Conservation (phyloP, 2,329 filamentous ascomycete genomes). For the Fusarium hainanense region DNA sequence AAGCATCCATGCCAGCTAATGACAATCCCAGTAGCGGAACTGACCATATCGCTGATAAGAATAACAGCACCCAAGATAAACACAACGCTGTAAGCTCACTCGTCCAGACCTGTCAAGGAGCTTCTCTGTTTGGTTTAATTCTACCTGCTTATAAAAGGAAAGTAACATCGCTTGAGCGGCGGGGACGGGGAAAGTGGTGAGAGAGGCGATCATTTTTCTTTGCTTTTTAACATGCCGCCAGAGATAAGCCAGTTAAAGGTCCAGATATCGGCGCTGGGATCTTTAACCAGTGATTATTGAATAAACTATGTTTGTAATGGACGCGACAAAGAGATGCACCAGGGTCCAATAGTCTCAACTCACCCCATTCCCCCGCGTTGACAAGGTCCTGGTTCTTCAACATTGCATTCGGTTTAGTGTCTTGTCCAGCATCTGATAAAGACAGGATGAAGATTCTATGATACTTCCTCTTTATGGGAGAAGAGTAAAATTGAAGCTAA, state of each 20-base stretch:
- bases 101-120: background rate
- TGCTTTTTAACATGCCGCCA: conserved; percentile 19
- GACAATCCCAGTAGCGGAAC: conserved; percentile 18
- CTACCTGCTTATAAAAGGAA: conserved; percentile 1
- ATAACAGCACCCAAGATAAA: conserved; percentile 10
- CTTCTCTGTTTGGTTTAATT: conserved; percentile 19
- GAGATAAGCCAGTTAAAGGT: conserved; percentile 23
- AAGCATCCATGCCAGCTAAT: conserved; percentile 41
- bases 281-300: background rate
- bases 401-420: background rate
- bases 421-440: background rate
- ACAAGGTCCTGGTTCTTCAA: background rate
- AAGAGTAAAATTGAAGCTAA: background rate
- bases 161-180: conserved; percentile 23
- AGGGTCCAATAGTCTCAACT: conserved; percentile 9
- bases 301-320: conserved; percentile 33
- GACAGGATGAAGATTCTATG: background rate
- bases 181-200: conserved; percentile 5
- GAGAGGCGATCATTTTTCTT: background rate
- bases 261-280: background rate
- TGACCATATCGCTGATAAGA: conserved; percentile 35
- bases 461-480: background rate
- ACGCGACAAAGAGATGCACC: conserved; percentile 36
- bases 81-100: conserved; percentile 6
- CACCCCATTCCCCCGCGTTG: conserved; percentile 24